Base-by-base conservation (phyloP, 192 early-diverging fungal species). In the Podila verticillata region DNA sequence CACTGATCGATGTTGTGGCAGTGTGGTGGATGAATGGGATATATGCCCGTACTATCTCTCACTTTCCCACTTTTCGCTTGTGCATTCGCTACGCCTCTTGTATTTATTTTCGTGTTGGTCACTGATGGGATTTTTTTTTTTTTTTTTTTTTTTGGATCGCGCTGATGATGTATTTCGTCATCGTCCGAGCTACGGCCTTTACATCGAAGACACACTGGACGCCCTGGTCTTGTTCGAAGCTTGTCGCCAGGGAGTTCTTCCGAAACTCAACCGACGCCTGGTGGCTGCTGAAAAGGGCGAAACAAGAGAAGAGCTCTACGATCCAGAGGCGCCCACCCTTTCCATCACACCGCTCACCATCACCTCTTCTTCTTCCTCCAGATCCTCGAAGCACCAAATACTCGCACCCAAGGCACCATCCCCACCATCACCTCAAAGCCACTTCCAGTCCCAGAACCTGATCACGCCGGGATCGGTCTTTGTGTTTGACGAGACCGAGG, bases 401-500 rank as follows among this genome's bases (percentile, higher is more conserved):
- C 2, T 22, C 7, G 7, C 29, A 39, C 2, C 35, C 13, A 9
- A n/a, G 54, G 9, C 63, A 64, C 15, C 62, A 15, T n/a, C 31
- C 4, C 5, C 64, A 65, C 19, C 64, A 51, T 34, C n/a, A 32
- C 17, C n/a, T 36, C 28, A n/a, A 19, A 58, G 57, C 26, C 19
- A 22, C 3, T 34, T 5, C 34, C 6, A 8, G 20, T 31, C 4
- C 2, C 48, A 36, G 5, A 22, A 66, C 20, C 44, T 80, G 17
- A 80, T 68, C 48, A 48, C 28, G 10, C 65, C 68, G 2, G 72
- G 67, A 22, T 70, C 66, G 10, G 79, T 79, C 0, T 84, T 75
- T 60, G 83, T 84, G n/a, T 84, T 75, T 61, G 83, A 81, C 29
- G 83, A 84, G 35, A n/a, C n/a, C 13, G 73, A 73, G 48, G 70